Evolutionary conservation across 1,284 basidiomycete genomes (phyloP).

Genomic region (Trametes hirsuta): DNA sequence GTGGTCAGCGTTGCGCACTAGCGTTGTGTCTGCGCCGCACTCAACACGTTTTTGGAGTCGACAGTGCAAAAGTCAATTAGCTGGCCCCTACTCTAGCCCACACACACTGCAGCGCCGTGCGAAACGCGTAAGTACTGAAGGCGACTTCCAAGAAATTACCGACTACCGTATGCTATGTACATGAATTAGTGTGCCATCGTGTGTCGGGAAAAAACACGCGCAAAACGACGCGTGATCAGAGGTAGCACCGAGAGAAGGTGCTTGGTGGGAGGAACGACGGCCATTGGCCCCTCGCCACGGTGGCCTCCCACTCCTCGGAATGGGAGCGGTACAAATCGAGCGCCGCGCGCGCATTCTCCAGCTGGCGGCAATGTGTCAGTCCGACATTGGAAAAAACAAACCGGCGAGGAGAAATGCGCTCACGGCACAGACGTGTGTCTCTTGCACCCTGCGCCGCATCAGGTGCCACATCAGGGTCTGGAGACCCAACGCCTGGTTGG

Average conservation of each 20-base stretch:
- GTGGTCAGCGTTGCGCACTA: too few species aligned
- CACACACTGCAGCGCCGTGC: neutral
- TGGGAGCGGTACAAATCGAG: conserved; percentile 78
- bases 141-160: conserved; percentile 8
- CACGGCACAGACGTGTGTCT: conserved; percentile 70
- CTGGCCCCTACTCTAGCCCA: too few species aligned
- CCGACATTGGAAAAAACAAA: neutral
- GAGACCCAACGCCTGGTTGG: conserved; percentile 69
- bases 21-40: too few species aligned
- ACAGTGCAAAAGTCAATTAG: too few species aligned
- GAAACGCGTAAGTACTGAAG: neutral
- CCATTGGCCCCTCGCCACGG: conserved; percentile 66
- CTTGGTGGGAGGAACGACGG: conserved; percentile 76
- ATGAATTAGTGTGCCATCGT: neutral
- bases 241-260: conserved; percentile 77
- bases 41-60: too few species aligned
- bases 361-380: conserved; percentile 41
- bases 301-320: conserved; percentile 66
- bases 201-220: neutral
- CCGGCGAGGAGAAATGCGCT: neutral
- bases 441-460: conserved; percentile 75
- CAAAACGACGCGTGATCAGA: conserved; percentile 38
- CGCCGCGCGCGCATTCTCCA: conserved; percentile 77
- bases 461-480: conserved; percentile 80
- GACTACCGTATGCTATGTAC: conserved; percentile 11